Base-by-base conservation (phyloP, 2,329 filamentous ascomycete species). In the Chaetomiaceae sp. region DNA sequence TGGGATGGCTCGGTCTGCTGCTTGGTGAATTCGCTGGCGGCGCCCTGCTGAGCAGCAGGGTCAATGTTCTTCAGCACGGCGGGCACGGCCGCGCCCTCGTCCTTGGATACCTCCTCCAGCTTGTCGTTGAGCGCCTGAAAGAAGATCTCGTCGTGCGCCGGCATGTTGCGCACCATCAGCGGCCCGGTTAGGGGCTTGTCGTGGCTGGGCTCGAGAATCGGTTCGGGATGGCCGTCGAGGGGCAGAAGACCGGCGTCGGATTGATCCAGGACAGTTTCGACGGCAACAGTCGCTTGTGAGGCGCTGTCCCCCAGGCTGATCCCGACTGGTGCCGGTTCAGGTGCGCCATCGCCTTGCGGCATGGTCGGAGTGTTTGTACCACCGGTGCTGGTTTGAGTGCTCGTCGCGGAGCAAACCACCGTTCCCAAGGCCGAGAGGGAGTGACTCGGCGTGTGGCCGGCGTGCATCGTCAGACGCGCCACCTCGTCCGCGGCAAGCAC, bases 401-500 rank as follows among this genome's bases (percentile, higher is more conserved):
- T 56, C 14, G 58, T 62, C 10, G 62, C 66, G 2, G 71, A 72
- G 11, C 68, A 68, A 8, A 65, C 63, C 37, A 68, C 63, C 9
- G 71, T 73, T 6, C 68, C 67, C 14, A 78, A 62, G 2, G 72
- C 61, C 4, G 78, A 78, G 10, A 79, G 64, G 1, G 76, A 79
- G 58, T 81, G 78, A 41, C 72, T 81, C 6, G 79, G 79, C 2
- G 79, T 82, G 60, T 82, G 79, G 1, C 79, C 79, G 17, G 79
- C 79, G 59, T 82, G 74, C 71, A 83, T 76, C 0, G 71, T 79
- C 33, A 81, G 70, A 36, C 79, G 69, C 39, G 65, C 67, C 35
- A 68, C 66, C 55, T 74, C 76, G 6, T 71, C 66, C 7, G 71
- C 72, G 19, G 66, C 67, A 29, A 78, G 63, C 8, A 68, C 67